Conservation (phyloP, 2,329 filamentous ascomycete genomes). For the Fusarium sp. region DNA sequence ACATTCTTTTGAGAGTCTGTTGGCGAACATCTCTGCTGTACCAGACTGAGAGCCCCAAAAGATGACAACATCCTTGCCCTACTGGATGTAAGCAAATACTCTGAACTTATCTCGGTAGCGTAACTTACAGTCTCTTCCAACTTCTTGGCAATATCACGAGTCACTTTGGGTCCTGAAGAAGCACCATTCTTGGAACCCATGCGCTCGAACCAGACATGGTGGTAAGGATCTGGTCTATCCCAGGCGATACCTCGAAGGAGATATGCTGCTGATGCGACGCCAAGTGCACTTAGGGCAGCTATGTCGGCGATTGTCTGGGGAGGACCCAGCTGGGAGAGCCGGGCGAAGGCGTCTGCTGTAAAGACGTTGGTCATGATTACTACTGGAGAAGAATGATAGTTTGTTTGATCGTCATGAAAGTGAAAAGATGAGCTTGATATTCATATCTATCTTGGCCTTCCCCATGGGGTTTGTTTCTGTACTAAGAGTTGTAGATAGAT, state of each 20-base stretch:
- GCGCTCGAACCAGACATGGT: constrained; percentile 61
- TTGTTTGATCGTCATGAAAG: neutral
- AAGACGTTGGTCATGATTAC: constrained; percentile 39
- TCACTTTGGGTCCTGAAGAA: constrained; percentile 50
- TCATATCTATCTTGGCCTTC: constrained; percentile 8
- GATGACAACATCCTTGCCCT: constrained; percentile 85
- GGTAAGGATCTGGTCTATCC: constrained; percentile 63
- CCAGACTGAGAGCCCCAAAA: constrained; percentile 98
- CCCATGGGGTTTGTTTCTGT: neutral
- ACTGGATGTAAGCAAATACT: neutral
- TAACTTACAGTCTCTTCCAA: constrained; percentile 48
- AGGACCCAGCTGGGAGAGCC: constrained; percentile 39
- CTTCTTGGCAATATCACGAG: constrained; percentile 59
- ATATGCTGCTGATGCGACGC: constrained; percentile 50
- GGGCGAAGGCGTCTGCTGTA: constrained; percentile 32
- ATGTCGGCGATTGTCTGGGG: constrained; percentile 43
- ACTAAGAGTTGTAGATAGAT: neutral
- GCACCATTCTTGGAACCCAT: constrained; percentile 53
- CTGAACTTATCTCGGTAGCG: too few species aligned
- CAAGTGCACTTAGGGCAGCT: constrained; percentile 45
- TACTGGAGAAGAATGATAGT: neutral
- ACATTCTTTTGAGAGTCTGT: constrained; percentile 88
- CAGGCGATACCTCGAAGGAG: constrained; percentile 58
- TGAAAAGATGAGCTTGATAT: constrained; percentile 15
- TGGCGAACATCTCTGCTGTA: constrained; percentile 92